Percentiles rank a stretch among this genome's conserved stretches.
These are phyloP conservation scores for Saccharomycopsis hybrid DNA, from an alignment of 1,139 yeast species.

Conservation along the genomic window DNA sequence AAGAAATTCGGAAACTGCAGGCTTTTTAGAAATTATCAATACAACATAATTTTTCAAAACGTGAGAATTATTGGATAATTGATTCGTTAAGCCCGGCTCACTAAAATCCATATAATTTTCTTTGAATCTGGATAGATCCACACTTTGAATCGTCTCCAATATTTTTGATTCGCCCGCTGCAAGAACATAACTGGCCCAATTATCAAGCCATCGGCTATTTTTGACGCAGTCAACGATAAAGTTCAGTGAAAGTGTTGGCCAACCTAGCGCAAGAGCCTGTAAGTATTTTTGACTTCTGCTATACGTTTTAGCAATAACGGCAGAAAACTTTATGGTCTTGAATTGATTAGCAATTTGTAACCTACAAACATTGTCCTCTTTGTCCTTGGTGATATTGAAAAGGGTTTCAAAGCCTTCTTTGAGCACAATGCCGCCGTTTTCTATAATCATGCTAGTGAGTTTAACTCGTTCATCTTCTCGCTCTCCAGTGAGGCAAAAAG, in stretches of 20 bases:
- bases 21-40: constrained; percentile 31
- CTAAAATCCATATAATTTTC: constrained; percentile 27
- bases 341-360: constrained; percentile 21
- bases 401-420: constrained; percentile 16
- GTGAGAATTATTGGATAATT: constrained; percentile 34
- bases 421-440: constrained; percentile 20
- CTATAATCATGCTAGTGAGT: constrained; percentile 11
- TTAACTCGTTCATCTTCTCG: constrained; percentile 6
- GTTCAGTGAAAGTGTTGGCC: constrained; percentile 71
- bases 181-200: constrained; percentile 53
- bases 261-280: constrained; percentile 80
- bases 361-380: constrained; percentile 19
- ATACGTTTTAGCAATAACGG: constrained; percentile 52
- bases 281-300: constrained; percentile 70
- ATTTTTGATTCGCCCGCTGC: constrained; percentile 61
- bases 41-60: constrained; percentile 33
- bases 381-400: constrained; percentile 8
- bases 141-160: constrained; percentile 32
- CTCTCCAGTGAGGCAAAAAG: constrained; percentile 20
- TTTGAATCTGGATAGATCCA: constrained; percentile 39
- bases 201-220: constrained; percentile 26
- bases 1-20: constrained; percentile 38
- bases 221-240: constrained; percentile 52
- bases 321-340: constrained; percentile 45
- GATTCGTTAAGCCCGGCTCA: constrained; percentile 29